Evolutionary conservation across 2,329 filamentous ascomycete genomes (phyloP), one percentile per base, ranked within the genome.

Genomic region (Epichloe gansuensis): DNA sequence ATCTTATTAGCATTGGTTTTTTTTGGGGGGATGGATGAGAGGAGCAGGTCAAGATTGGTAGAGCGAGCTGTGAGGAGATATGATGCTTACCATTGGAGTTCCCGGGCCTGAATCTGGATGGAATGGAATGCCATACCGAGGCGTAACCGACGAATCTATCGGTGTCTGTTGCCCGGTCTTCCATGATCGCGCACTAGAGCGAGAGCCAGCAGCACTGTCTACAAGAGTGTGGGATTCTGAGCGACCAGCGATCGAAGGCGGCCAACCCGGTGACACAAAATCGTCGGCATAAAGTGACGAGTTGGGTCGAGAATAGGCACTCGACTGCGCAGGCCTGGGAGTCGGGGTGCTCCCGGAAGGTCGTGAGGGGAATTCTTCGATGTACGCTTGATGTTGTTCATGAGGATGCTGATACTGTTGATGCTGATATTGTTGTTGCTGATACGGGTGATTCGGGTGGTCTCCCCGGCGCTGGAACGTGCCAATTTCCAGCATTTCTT

Each of bases 401-500:
- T 31, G 27, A 4, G 27, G 58, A 17, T 64, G 56, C 13, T 61
- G 57, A 40, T 61, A 21, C 17, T 21, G 57, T 9, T 61, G 57
- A 36, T 60, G 56, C 42, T 59, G 59, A 21, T 65, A 63, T 23
- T 53, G 13, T n/a, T 41, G 43, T 25, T 51, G 49, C 12, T 51
- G 49, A 13, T 51, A 51, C 4, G 49, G 49, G 13, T 47, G 17
- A 25, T 47, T 51, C 8, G 49, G 25, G 5, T 51, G 35, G 8
- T 51, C 31, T 21, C 31, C 54, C 35, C 59, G 59, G 46, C 58
- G 57, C 40, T 59, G 52, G 17, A 57, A 54, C 12, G 59, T 58
- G 43, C 68, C 65, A 44, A 68, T 66, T 46, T 68, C 66, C 51
- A 66, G 57, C 63, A 66, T 66, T 53, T 67, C 66, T 44, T 63